A percentile compares a stretch with the other conserved stretches of the same genome.
Evolutionary conservation across 768 basidiomycete genomes (phyloP).

Genomic region (Kwoniella europaea): DNA sequence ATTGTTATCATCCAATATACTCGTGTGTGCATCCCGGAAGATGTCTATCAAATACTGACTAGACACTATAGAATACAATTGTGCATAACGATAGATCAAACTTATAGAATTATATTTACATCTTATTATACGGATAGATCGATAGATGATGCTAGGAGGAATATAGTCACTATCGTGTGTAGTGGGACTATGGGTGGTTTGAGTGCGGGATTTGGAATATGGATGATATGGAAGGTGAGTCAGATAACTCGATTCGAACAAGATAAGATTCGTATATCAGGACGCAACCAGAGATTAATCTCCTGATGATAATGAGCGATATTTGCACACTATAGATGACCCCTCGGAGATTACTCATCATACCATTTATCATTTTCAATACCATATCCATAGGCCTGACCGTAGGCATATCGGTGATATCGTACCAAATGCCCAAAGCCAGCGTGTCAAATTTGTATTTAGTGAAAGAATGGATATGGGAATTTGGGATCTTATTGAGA

Average conservation of each 20-base stretch:
- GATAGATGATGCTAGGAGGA: not conserved
- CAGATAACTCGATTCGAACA: too few species aligned
- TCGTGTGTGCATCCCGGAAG: not conserved
- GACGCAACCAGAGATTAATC: too few species aligned
- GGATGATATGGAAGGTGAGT: constrained; percentile 10
- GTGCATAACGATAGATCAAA: constrained; percentile 7
- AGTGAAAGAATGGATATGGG: constrained; percentile 3
- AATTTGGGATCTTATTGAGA: constrained; percentile 3
- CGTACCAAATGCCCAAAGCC: not conserved
- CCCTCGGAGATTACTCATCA: not conserved
- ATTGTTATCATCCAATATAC: not conserved
- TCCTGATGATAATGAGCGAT: not conserved
- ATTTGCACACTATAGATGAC: not conserved
- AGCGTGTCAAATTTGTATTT: constrained; percentile 1
- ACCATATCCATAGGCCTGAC: not conserved
- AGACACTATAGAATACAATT: constrained; percentile 1
- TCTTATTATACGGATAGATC: not conserved
- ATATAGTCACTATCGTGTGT: not conserved
- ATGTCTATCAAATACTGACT: not conserved
- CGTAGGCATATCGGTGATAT: not conserved
- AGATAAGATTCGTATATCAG: too few species aligned
- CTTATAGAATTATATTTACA: not conserved
- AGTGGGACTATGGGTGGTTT: not conserved
- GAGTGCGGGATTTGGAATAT: not conserved
- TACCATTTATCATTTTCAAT: not conserved